Evolutionary conservation across 2,329 filamentous ascomycete species (phyloP).

Genomic region (Niveomyces coronatus): DNA sequence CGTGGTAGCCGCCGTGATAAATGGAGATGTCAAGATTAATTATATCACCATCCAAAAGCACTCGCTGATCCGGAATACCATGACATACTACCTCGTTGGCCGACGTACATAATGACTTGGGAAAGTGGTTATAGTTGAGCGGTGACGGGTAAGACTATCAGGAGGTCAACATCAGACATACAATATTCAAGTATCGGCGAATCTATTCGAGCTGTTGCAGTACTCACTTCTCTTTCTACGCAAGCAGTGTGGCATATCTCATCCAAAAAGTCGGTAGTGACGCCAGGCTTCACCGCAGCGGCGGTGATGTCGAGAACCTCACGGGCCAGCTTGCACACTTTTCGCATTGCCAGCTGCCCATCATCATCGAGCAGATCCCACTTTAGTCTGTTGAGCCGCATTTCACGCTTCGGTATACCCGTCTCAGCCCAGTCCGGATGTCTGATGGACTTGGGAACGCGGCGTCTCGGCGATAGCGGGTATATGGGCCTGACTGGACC

Average conservation of each 20-base stretch:
- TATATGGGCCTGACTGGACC: constrained; percentile 79
- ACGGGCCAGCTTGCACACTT: constrained; percentile 77
- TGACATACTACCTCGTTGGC: constrained; percentile 97
- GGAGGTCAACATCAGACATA: not conserved
- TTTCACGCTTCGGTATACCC: constrained; percentile 58
- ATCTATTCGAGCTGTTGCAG: constrained; percentile 2
- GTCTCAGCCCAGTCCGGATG: constrained; percentile 81
- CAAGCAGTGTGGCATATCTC: constrained; percentile 91
- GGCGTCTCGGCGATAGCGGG: constrained; percentile 61
- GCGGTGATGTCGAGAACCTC: constrained; percentile 92
- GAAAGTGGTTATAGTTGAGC: constrained; percentile 90
- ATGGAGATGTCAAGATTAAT: constrained; percentile 93
- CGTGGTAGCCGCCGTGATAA: constrained; percentile 91
- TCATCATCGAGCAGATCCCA: constrained; percentile 71
- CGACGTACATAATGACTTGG: constrained; percentile 95
- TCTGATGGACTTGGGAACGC: constrained; percentile 68
- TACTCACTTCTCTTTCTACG: constrained; percentile 75
- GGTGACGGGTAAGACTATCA: constrained; percentile 83
- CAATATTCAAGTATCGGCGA: no score
- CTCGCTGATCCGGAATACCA: constrained; percentile 86
- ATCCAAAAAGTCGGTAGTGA: constrained; percentile 93
- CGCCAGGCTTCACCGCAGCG: constrained; percentile 71
- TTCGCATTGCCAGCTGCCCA: constrained; percentile 81
- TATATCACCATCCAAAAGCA: constrained; percentile 85
- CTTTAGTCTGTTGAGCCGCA: constrained; percentile 61